Base-by-base conservation (phyloP, 1,139 yeast species). In the Taphrina confusa region DNA sequence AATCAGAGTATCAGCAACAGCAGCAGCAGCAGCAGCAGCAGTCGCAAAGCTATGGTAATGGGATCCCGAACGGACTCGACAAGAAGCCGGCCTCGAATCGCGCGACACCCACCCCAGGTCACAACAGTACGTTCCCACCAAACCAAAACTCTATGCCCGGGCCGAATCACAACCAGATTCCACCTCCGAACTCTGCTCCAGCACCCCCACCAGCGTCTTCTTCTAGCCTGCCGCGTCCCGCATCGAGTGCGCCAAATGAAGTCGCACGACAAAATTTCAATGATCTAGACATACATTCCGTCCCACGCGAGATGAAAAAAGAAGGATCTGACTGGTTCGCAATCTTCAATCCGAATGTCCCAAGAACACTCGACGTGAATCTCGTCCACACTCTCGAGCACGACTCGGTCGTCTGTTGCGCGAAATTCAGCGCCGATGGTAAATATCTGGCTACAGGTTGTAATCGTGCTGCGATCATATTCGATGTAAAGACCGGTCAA, bases 361-460 rank as follows among this genome's bases (percentile, higher is more conserved):
- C 86, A 56, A 80, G 82, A 65, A 73, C 76, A 52, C 80, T 89
- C 65, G 97, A 91, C 70, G 92, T 91, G 57, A 95, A 90, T 56
- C 78, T 91, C 67, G 87, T 91, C 67, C 95, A 88, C 71, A 86
- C 96, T 11, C 80, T 91, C 68, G 95, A 88, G 71, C 97, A 92
- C 75, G 82, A 90, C 20, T 87, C 95, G 1, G 97, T 91, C 47
- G 97, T 91, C 61, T 92, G 98, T 76, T 92, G 98, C 75, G 97
- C 92, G 61, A 80, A 95, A 65, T 92, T 92, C 76, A 85, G 92
- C 65, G 84, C 84, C 67, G 96, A 90, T 73, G 97, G 97, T 65
- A 87, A 88, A 74, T 88, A 82, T 71, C 80, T 92, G 68, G 98
- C 98, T 23, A 92, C 98, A 23, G 98, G 98, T 47, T 91, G 97